Percentiles rank a stretch among this genome's conserved stretches.
These are phyloP conservation scores for Helotiales sp. DNA, from an alignment of 2,329 filamentous ascomycete species.

Conservation along the genomic window DNA sequence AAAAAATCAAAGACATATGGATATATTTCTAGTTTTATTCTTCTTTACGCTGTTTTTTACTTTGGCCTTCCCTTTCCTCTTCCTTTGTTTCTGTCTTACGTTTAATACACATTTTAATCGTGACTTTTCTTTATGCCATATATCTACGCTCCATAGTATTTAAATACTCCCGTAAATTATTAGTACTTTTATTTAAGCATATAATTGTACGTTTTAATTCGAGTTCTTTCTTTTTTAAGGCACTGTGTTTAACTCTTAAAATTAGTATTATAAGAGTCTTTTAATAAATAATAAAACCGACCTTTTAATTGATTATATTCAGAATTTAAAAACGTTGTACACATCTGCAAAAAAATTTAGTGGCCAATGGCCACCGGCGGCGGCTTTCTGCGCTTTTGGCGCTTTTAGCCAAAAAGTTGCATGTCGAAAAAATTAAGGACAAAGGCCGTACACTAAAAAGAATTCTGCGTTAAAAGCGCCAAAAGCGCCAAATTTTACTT, in stretches of 20 bases:
- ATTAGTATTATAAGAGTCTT: constrained; percentile 2
- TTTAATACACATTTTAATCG: neutral
- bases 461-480: too few species aligned
- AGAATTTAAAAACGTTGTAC: neutral
- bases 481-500: too few species aligned
- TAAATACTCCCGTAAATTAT: neutral
- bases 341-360: neutral
- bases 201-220: neutral
- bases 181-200: neutral
- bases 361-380: too few species aligned
- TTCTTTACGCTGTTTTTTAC: neutral
- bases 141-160: neutral
- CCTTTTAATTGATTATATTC: constrained; percentile 3
- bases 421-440: too few species aligned
- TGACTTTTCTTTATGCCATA: neutral
- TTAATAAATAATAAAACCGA: neutral
- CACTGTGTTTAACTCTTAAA: constrained; percentile 4
- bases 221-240: constrained; percentile 4
- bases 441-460: too few species aligned
- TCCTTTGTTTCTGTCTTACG: constrained; percentile 4
- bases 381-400: too few species aligned
- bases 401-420: too few species aligned
- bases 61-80: neutral
- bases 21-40: neutral
- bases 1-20: neutral